A percentile compares a stretch with the other conserved stretches of the same genome.
phyloP scores from a whole-genome alignment of 2,329 filamentous ascomycete genomes.

The Pseudocercospora fuligena region DNA sequence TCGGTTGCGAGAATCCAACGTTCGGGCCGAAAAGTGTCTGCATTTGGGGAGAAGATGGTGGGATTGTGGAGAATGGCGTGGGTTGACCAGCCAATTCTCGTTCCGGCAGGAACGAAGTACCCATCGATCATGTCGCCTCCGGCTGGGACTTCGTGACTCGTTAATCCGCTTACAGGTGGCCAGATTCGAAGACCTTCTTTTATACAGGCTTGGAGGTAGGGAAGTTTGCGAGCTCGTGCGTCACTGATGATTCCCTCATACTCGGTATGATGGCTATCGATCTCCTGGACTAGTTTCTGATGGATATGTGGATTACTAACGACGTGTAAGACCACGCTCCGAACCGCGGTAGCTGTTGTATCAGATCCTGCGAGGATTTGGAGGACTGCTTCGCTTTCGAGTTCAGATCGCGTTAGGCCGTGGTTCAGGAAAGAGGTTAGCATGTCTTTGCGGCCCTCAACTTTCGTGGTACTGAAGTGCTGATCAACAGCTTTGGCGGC shows the following conservation, averaged over 20 bases:
- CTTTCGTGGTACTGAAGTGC: constrained; percentile 2
- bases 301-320: constrained; percentile 42
- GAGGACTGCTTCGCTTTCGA: constrained; percentile 22
- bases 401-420: constrained; percentile 15
- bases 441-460: constrained; percentile 20
- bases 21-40: constrained; percentile 21
- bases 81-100: constrained; percentile 21
- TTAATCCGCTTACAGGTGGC: constrained; percentile 44
- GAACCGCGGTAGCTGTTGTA: constrained; percentile 56
- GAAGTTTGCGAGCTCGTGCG: constrained; percentile 38
- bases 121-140: constrained; percentile 43
- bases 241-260: constrained; percentile 14
- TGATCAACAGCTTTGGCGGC: constrained; percentile 10
- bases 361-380: constrained; percentile 51
- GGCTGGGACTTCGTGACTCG: constrained; percentile 43
- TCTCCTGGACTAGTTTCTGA: constrained; percentile 52
- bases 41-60: constrained; percentile 8
- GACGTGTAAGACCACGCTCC: constrained; percentile 25
- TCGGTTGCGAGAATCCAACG: constrained; percentile 17
- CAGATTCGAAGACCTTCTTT: constrained; percentile 47
- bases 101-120: constrained; percentile 35
- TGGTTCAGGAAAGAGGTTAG: constrained; percentile 21
- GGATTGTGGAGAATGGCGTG: constrained; percentile 29
- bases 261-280: constrained; percentile 39
- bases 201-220: constrained; percentile 47